Conservation (phyloP, 768 basidiomycete species). For the Phylloporus arenicola region DNA sequence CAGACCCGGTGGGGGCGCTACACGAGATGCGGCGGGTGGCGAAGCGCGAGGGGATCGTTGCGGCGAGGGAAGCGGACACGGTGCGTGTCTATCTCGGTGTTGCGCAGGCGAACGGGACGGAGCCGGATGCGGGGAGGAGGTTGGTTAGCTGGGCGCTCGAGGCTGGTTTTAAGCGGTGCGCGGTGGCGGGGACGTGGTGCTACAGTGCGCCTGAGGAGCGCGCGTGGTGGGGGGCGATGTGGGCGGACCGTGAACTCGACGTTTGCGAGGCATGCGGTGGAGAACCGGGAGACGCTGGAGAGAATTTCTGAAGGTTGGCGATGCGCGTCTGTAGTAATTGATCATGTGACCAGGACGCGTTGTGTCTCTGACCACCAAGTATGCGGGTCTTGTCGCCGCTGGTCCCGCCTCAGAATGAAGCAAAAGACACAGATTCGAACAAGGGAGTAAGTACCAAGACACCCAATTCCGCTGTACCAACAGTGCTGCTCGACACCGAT, state of each 20-base stretch:
- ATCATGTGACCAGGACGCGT: too few species aligned
- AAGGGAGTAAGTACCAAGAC: neutral
- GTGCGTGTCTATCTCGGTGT: neutral
- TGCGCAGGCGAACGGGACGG: neutral
- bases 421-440: too few species aligned
- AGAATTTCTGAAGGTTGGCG: neutral
- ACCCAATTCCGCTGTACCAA: conserved; percentile 29
- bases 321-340: too few species aligned
- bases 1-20: neutral
- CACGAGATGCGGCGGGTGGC: neutral
- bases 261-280: neutral
- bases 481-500: conserved; percentile 44
- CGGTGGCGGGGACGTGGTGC: neutral
- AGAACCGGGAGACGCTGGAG: neutral
- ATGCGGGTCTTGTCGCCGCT: conserved; percentile 14
- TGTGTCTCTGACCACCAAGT: neutral
- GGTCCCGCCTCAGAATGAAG: neutral
- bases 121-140: neutral
- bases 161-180: neutral
- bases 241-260: neutral
- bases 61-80: too few species aligned
- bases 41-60: neutral
- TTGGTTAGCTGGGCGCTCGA: neutral
- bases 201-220: neutral
- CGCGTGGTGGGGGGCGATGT: neutral